These are phyloP conservation scores for sorghum (Sorghum bicolor) DNA, from an alignment of 176 grass and related monocot species.

Conservation along the genomic window Sorghum_bicolor_NCBIv3 NC_012872.2:60204001-60204500, in stretches of 20 bases:
- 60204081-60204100: too few species aligned
- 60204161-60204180: neutral
- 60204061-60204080: too few species aligned
- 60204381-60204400: neutral
- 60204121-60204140: neutral
- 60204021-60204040: too few species aligned
- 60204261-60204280: constrained; percentile 1
- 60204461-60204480: neutral
- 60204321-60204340: constrained; percentile 16
- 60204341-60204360: too few species aligned
- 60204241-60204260: constrained; percentile 6
- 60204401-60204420: neutral
- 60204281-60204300: constrained; percentile 23
- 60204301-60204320: neutral
- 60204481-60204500: neutral
- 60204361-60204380: too few species aligned
- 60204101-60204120: neutral
- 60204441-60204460: neutral
- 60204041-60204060: too few species aligned
- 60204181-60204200: constrained; percentile 23
- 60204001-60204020: too few species aligned
- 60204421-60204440: neutral
- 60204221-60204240: neutral
- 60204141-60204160: too few species aligned
- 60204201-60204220: constrained; percentile 22